Conservation (phyloP, 345 rosid genomes). For the Eucalyptus tenuipes region DNA sequence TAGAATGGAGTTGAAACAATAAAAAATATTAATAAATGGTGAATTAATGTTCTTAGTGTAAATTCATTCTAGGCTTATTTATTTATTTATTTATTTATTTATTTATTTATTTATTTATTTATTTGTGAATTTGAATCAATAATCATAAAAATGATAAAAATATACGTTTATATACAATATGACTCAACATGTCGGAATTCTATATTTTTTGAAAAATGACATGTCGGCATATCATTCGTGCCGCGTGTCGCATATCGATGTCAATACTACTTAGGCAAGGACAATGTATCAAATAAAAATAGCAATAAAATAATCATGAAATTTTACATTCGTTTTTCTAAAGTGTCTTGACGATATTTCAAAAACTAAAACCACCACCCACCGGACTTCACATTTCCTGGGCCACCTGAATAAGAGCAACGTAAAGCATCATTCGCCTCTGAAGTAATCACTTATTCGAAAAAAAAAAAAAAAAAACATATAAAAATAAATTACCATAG, state of each 20-base stretch:
- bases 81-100: too few species aligned
- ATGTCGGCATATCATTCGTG: accelerated
- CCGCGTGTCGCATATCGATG: accelerated
- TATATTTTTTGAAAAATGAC: too few species aligned
- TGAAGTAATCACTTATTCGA: neutral
- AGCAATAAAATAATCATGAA: neutral
- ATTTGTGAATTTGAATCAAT: too few species aligned
- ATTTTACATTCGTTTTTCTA: neutral
- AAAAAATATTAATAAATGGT: too few species aligned
- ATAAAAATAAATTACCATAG: neutral
- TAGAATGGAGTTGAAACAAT: too few species aligned
- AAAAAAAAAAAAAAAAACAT: neutral
- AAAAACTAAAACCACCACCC: neutral
- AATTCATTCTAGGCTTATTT: too few species aligned
- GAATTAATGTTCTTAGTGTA: too few species aligned
- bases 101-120: too few species aligned
- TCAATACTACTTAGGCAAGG: too few species aligned
- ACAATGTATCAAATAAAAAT: neutral
- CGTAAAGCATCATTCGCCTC: neutral
- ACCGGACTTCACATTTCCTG: neutral
- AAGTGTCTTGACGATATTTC: neutral
- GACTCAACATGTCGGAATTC: too few species aligned
- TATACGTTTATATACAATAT: too few species aligned
- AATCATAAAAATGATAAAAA: too few species aligned
- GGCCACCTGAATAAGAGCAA: neutral